These are phyloP conservation scores for Colletotrichum sansevieriae DNA, from an alignment of 2,329 filamentous ascomycete genomes.

Conservation along the genomic window DNA sequence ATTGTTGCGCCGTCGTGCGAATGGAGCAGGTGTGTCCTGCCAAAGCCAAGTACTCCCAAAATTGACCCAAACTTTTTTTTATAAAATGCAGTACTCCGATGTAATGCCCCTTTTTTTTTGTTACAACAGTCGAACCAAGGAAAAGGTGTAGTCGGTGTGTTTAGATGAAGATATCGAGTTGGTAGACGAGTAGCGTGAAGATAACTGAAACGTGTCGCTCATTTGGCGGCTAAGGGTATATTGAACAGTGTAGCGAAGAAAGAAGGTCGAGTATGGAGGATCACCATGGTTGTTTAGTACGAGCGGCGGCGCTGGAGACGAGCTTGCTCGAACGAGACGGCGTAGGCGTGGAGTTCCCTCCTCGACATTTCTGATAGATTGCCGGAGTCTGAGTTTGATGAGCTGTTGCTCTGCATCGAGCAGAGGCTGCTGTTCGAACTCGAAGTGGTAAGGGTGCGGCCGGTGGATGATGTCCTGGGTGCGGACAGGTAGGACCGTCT, in stretches of 20 bases:
- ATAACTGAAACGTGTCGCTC: conserved; percentile 41
- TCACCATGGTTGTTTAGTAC: conserved; percentile 54
- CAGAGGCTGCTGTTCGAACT: conserved; percentile 88
- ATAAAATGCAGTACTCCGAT: conserved; percentile 63
- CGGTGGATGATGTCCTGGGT: conserved; percentile 47
- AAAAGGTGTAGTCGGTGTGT: conserved; percentile 42
- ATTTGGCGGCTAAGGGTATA: conserved; percentile 43
- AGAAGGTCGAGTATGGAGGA: conserved; percentile 43
- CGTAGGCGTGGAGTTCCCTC: conserved; percentile 86
- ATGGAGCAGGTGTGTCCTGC: conserved; percentile 46
- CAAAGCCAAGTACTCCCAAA: conserved; percentile 47
- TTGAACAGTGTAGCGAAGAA: conserved; percentile 44
- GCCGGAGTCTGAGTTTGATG: conserved; percentile 63
- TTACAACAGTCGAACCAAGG: conserved; percentile 52
- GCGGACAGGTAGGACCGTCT: conserved; percentile 56
- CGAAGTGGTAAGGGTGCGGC: conserved; percentile 70
- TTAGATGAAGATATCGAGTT: conserved; percentile 42
- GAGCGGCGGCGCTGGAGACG: conserved; percentile 71
- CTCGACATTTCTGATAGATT: conserved; percentile 81
- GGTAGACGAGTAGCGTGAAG: conserved; percentile 51
- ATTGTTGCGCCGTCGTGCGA: conserved; percentile 47
- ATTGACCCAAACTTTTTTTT: conserved; percentile 50
- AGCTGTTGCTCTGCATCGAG: conserved; percentile 77
- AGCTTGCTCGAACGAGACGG: conserved; percentile 88
- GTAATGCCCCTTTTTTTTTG: conserved; percentile 61